phyloP scores from a whole-genome alignment of 768 basidiomycete genomes.

The Guyanaporus albipodus region DNA sequence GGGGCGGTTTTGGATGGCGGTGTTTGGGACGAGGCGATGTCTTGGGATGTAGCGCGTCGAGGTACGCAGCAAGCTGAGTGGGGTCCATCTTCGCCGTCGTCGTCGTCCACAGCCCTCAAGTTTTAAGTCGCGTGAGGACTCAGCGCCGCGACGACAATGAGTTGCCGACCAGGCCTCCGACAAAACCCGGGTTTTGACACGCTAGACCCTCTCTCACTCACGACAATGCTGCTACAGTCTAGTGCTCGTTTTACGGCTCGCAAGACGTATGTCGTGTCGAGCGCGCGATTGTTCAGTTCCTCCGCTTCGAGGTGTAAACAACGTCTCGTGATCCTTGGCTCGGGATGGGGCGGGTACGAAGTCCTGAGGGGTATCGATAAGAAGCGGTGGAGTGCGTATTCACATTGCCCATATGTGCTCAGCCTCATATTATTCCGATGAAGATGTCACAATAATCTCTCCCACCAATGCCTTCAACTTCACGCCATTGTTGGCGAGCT shows the following conservation, averaged over 20 bases:
- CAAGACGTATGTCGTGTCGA: not conserved
- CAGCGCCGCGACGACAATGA: not conserved
- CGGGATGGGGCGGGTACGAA: conserved; percentile 78
- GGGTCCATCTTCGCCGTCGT: conserved; percentile 16
- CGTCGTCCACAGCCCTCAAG: not conserved
- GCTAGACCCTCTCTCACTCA: not conserved
- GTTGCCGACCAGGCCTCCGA: conserved; percentile 9
- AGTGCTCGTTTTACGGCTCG: conserved; percentile 2
- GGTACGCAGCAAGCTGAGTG: conserved; percentile 24
- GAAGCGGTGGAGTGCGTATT: conserved; percentile 59
- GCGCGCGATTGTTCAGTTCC: conserved; percentile 37
- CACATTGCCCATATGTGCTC: not conserved
- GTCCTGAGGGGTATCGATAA: conserved; percentile 64
- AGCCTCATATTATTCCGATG: conserved; percentile 3
- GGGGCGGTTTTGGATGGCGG: conserved; percentile 32
- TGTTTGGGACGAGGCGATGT: conserved; percentile 34
- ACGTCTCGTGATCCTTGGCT: conserved; percentile 64
- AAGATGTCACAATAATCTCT: conserved; percentile 65
- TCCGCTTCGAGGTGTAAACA: conserved; percentile 34
- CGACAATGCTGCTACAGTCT: conserved; percentile 16
- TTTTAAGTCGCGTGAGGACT: conserved; percentile 6
- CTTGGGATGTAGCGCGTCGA: conserved; percentile 32
- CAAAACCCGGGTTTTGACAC: conserved; percentile 7
- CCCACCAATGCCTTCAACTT: conserved; percentile 47
- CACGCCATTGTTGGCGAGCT: conserved; percentile 46